These are phyloP conservation scores for Populus ilicifolia DNA, from an alignment of 345 rosid species.

Conservation along the genomic window DNA sequence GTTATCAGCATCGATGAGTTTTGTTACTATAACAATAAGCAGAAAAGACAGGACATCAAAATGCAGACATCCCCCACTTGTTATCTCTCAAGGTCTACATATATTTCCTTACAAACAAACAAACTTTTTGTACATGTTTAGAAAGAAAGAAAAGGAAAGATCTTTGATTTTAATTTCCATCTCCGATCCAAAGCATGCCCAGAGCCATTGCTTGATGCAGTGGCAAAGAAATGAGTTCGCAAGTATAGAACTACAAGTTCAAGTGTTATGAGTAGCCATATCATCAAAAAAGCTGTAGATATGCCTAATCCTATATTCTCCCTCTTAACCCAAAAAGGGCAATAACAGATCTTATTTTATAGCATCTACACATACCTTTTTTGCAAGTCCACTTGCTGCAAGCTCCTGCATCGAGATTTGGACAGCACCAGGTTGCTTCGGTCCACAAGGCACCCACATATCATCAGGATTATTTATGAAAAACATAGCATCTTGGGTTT, in stretches of 20 bases:
- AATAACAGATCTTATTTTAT: neutral
- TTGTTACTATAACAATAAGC: neutral
- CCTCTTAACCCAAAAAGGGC: neutral
- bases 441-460: conserved; percentile 87
- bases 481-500: conserved; percentile 88
- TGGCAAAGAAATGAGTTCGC: neutral
- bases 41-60: neutral
- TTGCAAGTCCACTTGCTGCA: conserved; percentile 67
- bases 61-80: neutral
- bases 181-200: neutral
- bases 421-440: conserved; percentile 71
- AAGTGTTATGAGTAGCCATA: neutral
- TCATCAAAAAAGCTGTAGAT: neutral
- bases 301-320: neutral
- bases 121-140: neutral
- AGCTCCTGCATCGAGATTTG: conserved; percentile 79
- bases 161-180: neutral
- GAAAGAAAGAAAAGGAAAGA: neutral
- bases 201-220: neutral
- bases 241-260: neutral
- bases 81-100: neutral
- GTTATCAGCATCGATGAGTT: neutral
- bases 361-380: conserved; percentile 41
- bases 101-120: neutral
- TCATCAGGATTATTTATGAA: conserved; percentile 55